These are phyloP conservation scores for Diversispora eburnea DNA, from an alignment of 192 early-diverging fungal genomes.

Conservation along the genomic window DNA sequence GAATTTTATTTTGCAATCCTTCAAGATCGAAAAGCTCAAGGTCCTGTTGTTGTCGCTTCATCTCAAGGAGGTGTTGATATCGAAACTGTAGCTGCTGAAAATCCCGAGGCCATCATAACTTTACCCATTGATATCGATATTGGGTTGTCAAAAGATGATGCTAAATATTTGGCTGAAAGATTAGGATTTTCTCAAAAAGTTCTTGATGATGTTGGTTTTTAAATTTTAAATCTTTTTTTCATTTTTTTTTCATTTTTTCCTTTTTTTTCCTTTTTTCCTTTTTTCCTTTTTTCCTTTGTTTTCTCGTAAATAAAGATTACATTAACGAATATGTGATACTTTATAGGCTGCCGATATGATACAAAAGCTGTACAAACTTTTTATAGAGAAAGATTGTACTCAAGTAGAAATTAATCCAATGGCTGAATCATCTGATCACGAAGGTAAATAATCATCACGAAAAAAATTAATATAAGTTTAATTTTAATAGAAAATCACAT, in stretches of 20 bases:
- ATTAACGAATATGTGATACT: no score
- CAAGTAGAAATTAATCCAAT: slow-evolving; percentile 99
- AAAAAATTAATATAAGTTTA: neutral
- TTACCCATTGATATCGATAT: slow-evolving; percentile 85
- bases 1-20: slow-evolving; percentile 99
- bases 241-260: no score
- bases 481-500: slow-evolving; percentile 4
- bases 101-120: slow-evolving; percentile 93
- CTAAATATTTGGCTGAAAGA: slow-evolving; percentile 73
- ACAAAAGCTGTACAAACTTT: slow-evolving; percentile 91
- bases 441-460: slow-evolving; percentile 46
- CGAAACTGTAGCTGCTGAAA: slow-evolving; percentile 91
- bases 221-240: neutral
- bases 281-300: neutral
- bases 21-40: slow-evolving; percentile 92
- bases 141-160: slow-evolving; percentile 74
- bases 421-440: slow-evolving; percentile 82
- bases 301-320: neutral
- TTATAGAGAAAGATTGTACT: slow-evolving; percentile 94
- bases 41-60: slow-evolving; percentile 94
- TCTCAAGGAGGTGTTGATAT: slow-evolving; percentile 99
- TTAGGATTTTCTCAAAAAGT: slow-evolving; percentile 86
- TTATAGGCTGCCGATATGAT: slow-evolving; percentile 85
- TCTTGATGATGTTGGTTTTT: slow-evolving; percentile 52
- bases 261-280: neutral